Evolutionary conservation across 768 basidiomycete species (phyloP), one percentile per base, ranked within the genome.

Genomic region (Filobasidium floriforme): DNA sequence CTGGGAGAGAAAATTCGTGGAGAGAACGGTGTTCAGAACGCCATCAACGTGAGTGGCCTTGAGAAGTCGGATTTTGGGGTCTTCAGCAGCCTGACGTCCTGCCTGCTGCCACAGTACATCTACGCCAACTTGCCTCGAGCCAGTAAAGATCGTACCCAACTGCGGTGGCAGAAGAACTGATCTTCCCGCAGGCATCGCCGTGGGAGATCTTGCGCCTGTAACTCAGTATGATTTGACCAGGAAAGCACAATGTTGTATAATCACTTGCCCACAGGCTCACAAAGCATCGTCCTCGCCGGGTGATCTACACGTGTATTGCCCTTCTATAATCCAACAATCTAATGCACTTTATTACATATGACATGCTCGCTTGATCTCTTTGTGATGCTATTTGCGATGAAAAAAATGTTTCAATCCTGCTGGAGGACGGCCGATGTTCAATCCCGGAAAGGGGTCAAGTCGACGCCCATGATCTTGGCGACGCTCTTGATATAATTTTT

Each of bases 1-100:
- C 75, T 82, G 12, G 82, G 82, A 3, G 80, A 82, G 69, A 79
- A 77, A 69, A 82, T 83, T n/a, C 75, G 81, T 29, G 54, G 73
- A n/a, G 82, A 66, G 51, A 52, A 66, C 41, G 65, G 65, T 11
- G 65, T 66, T 14, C 28, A 61, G 60, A 61, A 52, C 40, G 65
- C 65, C 41, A 66, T 66, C 14, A 59, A 11, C 41, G 65, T 66
- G 44, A 66, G 65, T 61, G 19, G 3, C 7, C 19, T 6, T 3
- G 5, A 40, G 11, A 26, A 32, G 37, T 24, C 32, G 29, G 11
- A 15, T 32, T 19, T 40, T 22, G 22, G 26, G 41, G 18, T 18
- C 15, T 22, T 12, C 9, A 37, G 32, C 32, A 37, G 4, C 46
- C 46, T 63, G 44, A 63, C 24, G 24, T 52, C 22, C 7, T 9